Evolutionary conservation across 805 yeast genomes (phyloP).

Genomic region (Kodamaea laetipori): DNA sequence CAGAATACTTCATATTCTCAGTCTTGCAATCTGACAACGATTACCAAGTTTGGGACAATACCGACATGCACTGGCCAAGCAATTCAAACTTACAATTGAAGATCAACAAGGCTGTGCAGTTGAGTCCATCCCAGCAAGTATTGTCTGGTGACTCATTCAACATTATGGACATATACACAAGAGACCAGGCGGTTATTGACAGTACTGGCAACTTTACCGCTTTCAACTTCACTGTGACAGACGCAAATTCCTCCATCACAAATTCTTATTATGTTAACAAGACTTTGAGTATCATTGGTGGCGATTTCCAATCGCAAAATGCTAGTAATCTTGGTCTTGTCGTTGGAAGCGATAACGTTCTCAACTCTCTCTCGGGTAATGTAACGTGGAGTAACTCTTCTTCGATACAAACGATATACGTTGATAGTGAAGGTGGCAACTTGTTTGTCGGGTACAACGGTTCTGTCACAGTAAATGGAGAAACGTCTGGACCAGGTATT

Average conservation of each 20-base stretch:
- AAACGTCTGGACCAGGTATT: constrained; percentile 43
- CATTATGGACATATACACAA: constrained; percentile 32
- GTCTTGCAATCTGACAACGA: constrained; percentile 23
- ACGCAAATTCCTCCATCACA: constrained; percentile 20
- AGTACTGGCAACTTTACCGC: constrained; percentile 23
- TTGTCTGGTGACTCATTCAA: constrained; percentile 37
- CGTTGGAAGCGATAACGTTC: constrained; percentile 15
- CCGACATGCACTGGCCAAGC: constrained; percentile 37
- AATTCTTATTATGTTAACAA: constrained; percentile 50
- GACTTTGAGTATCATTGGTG: constrained; percentile 58
- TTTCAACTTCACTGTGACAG: constrained; percentile 27
- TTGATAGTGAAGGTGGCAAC: constrained; percentile 31
- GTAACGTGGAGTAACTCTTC: constrained; percentile 29
- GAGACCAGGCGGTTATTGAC: constrained; percentile 28
- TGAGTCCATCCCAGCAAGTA: constrained; percentile 32
- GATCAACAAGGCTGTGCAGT: constrained; percentile 28
- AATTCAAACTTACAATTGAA: constrained; percentile 32
- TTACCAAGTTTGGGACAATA: constrained; percentile 44
- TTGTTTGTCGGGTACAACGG: constrained; percentile 53
- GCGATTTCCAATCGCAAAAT: constrained; percentile 45
- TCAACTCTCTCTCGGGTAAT: constrained; percentile 25
- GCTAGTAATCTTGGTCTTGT: constrained; percentile 35
- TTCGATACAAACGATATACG: constrained; percentile 35
- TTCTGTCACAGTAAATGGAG: constrained; percentile 23
- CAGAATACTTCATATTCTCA: constrained; percentile 45